Conservation (phyloP, 2,329 filamentous ascomycete species). For the Stachybotrys elegans region DNA sequence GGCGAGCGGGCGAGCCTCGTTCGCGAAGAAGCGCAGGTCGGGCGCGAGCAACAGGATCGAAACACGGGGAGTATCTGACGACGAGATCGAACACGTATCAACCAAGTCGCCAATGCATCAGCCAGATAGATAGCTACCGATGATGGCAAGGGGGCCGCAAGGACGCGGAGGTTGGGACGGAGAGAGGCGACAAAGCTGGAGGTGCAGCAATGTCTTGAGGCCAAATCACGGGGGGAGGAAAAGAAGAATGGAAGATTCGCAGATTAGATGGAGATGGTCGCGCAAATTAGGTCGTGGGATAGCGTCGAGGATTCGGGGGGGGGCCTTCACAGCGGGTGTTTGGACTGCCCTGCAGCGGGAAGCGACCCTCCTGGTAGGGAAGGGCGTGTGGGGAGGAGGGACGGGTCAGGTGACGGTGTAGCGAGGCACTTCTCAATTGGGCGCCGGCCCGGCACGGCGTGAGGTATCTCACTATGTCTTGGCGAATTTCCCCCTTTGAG, state of each 20-base stretch:
- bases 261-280: constrained; percentile 16
- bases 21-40: too few relatives aligned
- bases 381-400: not conserved
- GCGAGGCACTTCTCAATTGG: not conserved
- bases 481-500: not conserved
- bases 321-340: not conserved
- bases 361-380: not conserved
- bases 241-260: constrained; percentile 8
- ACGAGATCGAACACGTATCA: not conserved
- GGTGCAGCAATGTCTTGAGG: constrained; percentile 8
- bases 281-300: constrained; percentile 24
- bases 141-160: constrained; percentile 6
- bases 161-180: not conserved
- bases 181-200: not conserved
- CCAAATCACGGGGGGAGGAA: constrained; percentile 8
- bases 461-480: not conserved
- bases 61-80: too few relatives aligned
- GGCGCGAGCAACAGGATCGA: not conserved
- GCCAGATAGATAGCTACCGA: too few relatives aligned
- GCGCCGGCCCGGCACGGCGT: not conserved
- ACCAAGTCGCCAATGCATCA: not conserved
- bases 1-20: too few relatives aligned
- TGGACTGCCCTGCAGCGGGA: not conserved
- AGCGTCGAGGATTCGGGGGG: constrained; percentile 20
- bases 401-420: too few relatives aligned